These are phyloP conservation scores for Bryoerythrophyllum caledonicum DNA, from an alignment of 225 moss, liverwort and hornwort species.

Conservation along the genomic window DNA sequence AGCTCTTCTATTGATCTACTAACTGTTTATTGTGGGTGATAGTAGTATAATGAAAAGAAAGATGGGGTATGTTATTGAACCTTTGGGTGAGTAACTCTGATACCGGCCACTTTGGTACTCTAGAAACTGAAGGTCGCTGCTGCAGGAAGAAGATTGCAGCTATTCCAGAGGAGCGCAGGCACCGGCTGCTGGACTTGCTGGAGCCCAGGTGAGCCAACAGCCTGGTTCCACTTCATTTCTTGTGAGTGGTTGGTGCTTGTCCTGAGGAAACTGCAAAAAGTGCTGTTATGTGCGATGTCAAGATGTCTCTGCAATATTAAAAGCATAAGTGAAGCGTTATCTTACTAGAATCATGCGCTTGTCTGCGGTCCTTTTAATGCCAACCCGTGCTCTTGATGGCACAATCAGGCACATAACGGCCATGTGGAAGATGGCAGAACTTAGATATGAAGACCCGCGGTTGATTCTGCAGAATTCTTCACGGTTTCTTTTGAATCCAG, in stretches of 20 bases:
- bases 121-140: constrained; percentile 1
- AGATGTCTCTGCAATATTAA: not conserved
- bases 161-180: constrained; percentile 93
- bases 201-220: constrained; percentile 61
- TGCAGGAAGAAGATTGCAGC: constrained; percentile 98
- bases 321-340: not conserved
- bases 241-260: not conserved
- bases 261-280: not conserved
- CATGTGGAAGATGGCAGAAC: constrained; percentile 88
- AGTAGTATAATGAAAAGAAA: too few species aligned
- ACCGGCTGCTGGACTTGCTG: constrained; percentile 78
- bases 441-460: constrained; percentile 79
- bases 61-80: too few species aligned
- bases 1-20: too few species aligned
- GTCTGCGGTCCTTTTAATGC: not conserved
- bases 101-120: too few species aligned
- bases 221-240: not conserved
- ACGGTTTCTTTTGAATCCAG: constrained; percentile 57
- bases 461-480: constrained; percentile 60
- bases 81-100: too few species aligned
- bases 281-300: not conserved
- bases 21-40: too few species aligned
- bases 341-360: not conserved
- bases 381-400: constrained; percentile 11
- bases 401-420: constrained; percentile 88